These are phyloP conservation scores for Curvularia lunata DNA, from an alignment of 2,329 filamentous ascomycete genomes.

Conservation along the genomic window DNA sequence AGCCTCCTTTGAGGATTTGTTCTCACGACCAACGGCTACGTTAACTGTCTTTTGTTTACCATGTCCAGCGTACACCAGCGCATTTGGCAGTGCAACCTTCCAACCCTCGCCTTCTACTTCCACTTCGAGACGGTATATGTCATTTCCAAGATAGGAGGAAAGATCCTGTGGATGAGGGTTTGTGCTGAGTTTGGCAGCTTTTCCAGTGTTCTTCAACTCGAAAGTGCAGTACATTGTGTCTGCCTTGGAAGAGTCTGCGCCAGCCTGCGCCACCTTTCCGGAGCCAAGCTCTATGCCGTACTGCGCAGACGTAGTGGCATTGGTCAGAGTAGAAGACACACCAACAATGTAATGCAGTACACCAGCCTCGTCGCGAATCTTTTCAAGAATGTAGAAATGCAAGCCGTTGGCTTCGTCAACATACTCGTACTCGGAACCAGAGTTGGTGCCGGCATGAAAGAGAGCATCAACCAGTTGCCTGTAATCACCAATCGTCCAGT, in stretches of 20 bases:
- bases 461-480: slow-evolving; percentile 61
- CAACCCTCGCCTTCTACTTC: neutral
- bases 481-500: slow-evolving; percentile 61
- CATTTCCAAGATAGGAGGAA: neutral
- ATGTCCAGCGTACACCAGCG: neutral
- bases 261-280: neutral
- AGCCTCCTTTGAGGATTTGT: neutral
- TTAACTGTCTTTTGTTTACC: neutral
- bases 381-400: slow-evolving; percentile 59
- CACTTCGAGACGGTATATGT: neutral
- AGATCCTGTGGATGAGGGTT: neutral
- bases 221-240: neutral
- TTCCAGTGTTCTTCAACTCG: neutral
- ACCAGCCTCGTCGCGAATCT: slow-evolving; percentile 51
- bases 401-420: slow-evolving; percentile 57
- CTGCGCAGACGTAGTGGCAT: neutral
- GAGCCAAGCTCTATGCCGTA: neutral
- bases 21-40: neutral
- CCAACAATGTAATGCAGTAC: slow-evolving; percentile 59
- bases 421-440: slow-evolving; percentile 59
- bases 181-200: neutral
- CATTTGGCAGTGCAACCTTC: neutral
- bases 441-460: slow-evolving; percentile 62
- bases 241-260: neutral
- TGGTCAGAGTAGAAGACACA: slow-evolving; percentile 50